Evolutionary conservation across 176 grass and related monocot genomes (phyloP), one percentile per base, ranked within the genome.

Genomic region (Oryza meridionalis): DNA sequence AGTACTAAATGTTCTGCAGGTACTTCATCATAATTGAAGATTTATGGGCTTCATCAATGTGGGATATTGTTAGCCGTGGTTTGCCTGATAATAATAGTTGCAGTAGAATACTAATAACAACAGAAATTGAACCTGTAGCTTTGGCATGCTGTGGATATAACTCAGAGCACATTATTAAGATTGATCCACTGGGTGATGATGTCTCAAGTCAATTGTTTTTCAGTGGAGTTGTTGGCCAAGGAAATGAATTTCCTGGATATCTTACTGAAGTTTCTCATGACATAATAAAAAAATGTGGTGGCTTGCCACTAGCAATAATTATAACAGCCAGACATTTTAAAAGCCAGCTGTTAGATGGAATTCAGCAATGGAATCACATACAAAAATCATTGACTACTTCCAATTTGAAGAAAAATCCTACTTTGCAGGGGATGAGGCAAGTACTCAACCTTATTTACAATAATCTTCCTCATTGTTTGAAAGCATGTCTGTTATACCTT

Each of bases 21-120:
- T 84, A 67, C 31, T 55, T 84, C 9, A 76, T 84, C 26, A 38
- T 84, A 40, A 84, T 84, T 55, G 82, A 76, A 76, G 82, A 76
- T 84, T 37, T 76, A 2, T 76, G 82, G 82, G 44, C 21, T 68
- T 17, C 31, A 27, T 55, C 82, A 3, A 21, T 63, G 1, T 84
- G 82, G 82, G 72, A 76, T 26, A 76, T 55, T 68, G 9, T 76
- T 32, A 13, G 6, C 0, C 0, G 10, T 27, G 72, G 62, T 84
- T 68, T 84, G 9, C 62, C 72, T 2, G n/a, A 84, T 8, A 33
- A 16, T 21, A 67, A 67, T 4, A 6, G 14, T 13, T 75, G 44
- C 9, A 68, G 72, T 43, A 84, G 72, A 58, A 15, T 76, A 17
- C 0, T 84, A 67, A 55, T 6, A 10, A 84, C 72, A 1, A 67